phyloP scores from a whole-genome alignment of 202 grass and related monocot species.

The Elaeis oleifera region DNA sequence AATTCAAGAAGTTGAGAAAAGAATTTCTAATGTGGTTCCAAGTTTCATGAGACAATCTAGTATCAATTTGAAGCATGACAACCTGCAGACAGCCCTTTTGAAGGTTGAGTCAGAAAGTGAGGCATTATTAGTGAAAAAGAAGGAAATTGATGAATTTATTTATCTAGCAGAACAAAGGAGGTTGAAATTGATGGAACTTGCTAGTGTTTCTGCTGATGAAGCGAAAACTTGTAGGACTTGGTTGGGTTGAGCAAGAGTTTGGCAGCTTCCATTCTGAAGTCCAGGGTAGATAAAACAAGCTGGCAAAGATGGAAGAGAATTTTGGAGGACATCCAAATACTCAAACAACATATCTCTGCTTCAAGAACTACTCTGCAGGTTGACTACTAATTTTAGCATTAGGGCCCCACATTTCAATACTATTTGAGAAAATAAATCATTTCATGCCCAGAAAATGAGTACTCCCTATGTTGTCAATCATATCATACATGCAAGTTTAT shows the following conservation, averaged over 20 bases:
- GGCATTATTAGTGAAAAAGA: conserved; percentile 49
- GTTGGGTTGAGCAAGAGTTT: conserved; percentile 53
- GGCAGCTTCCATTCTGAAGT: conserved; percentile 63
- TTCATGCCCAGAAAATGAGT: not conserved
- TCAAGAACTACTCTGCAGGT: conserved; percentile 91
- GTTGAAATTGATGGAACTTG: conserved; percentile 39
- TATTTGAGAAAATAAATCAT: not conserved
- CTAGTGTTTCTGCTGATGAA: conserved; percentile 59
- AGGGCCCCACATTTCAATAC: conserved; percentile 1
- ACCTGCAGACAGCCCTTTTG: conserved; percentile 42
- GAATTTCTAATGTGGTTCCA: conserved; percentile 46
- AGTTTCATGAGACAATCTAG: conserved; percentile 61
- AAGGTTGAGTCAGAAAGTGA: conserved; percentile 53
- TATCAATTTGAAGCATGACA: conserved; percentile 57
- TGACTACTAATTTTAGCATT: conserved; percentile 12
- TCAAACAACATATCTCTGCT: conserved; percentile 70
- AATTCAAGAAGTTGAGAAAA: conserved; percentile 68
- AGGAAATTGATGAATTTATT: conserved; percentile 54
- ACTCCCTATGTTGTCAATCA: not conserved
- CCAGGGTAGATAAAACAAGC: conserved; percentile 61
- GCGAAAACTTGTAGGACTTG: conserved; percentile 51
- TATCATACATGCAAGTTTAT: conserved; percentile 3
- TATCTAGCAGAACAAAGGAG: conserved; percentile 50
- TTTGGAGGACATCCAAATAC: conserved; percentile 64
- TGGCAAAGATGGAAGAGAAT: conserved; percentile 75